phyloP scores from a whole-genome alignment of 1,284 basidiomycete species.

The Rhizoctonia solani region DNA sequence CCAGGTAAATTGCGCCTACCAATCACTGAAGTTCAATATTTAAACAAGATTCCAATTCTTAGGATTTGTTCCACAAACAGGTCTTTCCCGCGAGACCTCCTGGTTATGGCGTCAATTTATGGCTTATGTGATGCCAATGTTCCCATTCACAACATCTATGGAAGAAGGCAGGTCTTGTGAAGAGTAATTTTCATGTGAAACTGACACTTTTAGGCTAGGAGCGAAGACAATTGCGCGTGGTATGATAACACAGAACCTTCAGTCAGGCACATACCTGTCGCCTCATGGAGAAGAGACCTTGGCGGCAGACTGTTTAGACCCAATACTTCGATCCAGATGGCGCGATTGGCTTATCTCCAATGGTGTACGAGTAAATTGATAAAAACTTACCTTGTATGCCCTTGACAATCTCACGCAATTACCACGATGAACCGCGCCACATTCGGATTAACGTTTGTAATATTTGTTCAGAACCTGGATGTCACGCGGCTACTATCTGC shows the following conservation, averaged over 20 bases:
- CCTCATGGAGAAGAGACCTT: constrained; percentile 26
- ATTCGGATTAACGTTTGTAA: neutral
- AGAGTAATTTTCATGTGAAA: neutral
- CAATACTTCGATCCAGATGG: constrained; percentile 32
- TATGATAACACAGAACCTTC: constrained; percentile 31
- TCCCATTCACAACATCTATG: constrained; percentile 36
- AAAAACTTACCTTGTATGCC: neutral
- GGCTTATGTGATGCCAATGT: constrained; percentile 29
- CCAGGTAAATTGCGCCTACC: constrained; percentile 33
- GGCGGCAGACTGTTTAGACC: constrained; percentile 34
- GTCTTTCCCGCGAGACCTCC: constrained; percentile 34
- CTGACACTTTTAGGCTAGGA: neutral
- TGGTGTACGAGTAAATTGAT: constrained; percentile 17
- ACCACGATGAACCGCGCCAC: neutral
- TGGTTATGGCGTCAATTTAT: constrained; percentile 3
- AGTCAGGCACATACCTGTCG: constrained; percentile 34
- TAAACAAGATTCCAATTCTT: neutral
- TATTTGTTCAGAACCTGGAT: neutral
- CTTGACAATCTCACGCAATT: neutral
- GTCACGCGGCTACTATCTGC: constrained; percentile 16
- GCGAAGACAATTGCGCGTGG: constrained; percentile 8
- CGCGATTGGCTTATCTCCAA: constrained; percentile 31
- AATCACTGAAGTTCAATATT: neutral
- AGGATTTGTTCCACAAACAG: constrained; percentile 39
- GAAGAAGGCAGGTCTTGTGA: constrained; percentile 23